Base-by-base conservation (phyloP, 2,329 filamentous ascomycete species). In the Cephalotrichum gorgonifer region DNA sequence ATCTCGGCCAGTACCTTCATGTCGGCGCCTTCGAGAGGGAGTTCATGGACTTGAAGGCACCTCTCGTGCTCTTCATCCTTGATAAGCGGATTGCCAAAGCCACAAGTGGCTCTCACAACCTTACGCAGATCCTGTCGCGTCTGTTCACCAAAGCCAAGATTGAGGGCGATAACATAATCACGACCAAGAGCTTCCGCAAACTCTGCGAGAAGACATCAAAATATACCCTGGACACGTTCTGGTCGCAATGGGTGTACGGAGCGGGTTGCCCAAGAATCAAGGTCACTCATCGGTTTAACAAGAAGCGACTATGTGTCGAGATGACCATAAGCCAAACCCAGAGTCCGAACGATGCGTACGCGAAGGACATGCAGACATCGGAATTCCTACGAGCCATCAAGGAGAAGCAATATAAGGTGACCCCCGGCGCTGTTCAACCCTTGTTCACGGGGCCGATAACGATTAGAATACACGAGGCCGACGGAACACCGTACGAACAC, bases 401-500 rank as follows among this genome's bases (percentile, higher is more conserved):
- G 57, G 90, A 97, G 64, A 79, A 85, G 44, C 75, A 81, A 8
- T 74, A 83, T 52, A 78, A 78, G 28, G 76, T 95, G 31, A 81
- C 81, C 50, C 76, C 81, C 15, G 83, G 81, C 14, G 76, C 81
- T 48, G 70, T 88, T 15, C 86, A 88, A 54, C 78, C 82, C n/a
- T 76, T 88, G 2, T 97, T 97, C 59, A 93, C 89, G 1, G 93
- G 93, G 0, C 91, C 93, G 0, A 95, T 98, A 87, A 98, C 93
- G 0, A 91, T 98, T 54, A 78, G 93, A 28, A 96, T 98, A 54
- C 93, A 98, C 67, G 93, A 98, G 69, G 93, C 93, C 23, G 94
- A 98, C 60, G 93, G 93, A 9, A 97, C 93, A 0, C 93, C 93
- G 2, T 98, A 98, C 60, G 93, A 98, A 62, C 93, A 98, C 61